phyloP scores from a whole-genome alignment of 768 basidiomycete species.

The Boletellus sp. region DNA sequence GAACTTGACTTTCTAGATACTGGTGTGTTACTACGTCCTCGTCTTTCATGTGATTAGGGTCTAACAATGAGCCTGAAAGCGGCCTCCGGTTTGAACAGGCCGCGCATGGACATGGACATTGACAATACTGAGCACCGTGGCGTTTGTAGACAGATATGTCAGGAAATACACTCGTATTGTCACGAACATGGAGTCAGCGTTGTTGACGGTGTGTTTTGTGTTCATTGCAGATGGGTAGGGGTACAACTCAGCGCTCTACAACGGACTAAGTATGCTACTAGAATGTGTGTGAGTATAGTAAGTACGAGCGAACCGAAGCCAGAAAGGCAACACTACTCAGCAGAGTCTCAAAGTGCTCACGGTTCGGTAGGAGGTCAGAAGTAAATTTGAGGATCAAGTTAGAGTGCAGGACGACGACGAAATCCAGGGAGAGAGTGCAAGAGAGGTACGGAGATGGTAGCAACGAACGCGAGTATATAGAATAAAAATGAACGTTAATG shows the following conservation, averaged over 20 bases:
- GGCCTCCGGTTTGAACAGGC: conserved; percentile 89
- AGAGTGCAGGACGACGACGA: conserved; percentile 12
- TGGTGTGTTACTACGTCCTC: conserved; percentile 37
- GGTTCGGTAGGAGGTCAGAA: conserved; percentile 18
- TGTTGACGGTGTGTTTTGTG: conserved; percentile 12
- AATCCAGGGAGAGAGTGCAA: conserved; percentile 29
- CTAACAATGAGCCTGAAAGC: conserved; percentile 39
- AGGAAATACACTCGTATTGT: conserved; percentile 8
- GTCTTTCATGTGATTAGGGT: neutral
- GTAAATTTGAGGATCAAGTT: conserved; percentile 8
- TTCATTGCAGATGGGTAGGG: conserved; percentile 29
- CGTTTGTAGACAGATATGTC: conserved; percentile 12
- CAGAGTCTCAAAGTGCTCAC: conserved; percentile 4
- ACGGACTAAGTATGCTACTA: conserved; percentile 32
- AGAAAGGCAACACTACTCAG: conserved; percentile 18
- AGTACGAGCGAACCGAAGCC: conserved; percentile 20
- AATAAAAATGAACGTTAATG: conserved; percentile 27
- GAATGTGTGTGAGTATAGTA: conserved; percentile 31
- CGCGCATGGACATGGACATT: conserved; percentile 56
- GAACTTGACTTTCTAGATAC: conserved; percentile 36
- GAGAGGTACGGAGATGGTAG: conserved; percentile 26
- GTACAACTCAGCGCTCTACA: conserved; percentile 34
- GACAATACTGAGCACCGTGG: neutral
- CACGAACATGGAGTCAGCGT: conserved; percentile 9
- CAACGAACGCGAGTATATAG: conserved; percentile 26